These are phyloP conservation scores for Gracilaria vermiculophylla DNA, from an alignment of 23 red algal genomes.

Conservation along the genomic window DNA sequence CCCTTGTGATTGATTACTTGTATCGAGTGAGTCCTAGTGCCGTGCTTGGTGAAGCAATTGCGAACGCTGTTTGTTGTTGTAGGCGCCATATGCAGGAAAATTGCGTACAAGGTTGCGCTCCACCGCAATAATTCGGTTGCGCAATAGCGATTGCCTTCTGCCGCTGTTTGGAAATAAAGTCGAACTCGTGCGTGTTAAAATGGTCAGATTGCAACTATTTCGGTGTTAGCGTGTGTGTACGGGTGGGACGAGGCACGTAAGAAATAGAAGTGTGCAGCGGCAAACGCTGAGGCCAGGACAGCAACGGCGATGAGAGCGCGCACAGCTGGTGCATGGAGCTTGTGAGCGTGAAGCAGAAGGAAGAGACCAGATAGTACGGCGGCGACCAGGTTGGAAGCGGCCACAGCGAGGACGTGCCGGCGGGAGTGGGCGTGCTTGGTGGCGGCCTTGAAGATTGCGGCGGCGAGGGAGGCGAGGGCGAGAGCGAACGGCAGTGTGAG, in stretches of 20 bases:
- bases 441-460: conserved; percentile 16
- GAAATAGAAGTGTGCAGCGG: not conserved
- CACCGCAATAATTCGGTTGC: not conserved
- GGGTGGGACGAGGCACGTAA: not conserved
- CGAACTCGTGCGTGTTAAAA: too few species aligned
- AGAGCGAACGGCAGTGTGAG: not conserved
- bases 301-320: not conserved
- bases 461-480: conserved; percentile 9
- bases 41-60: too few species aligned
- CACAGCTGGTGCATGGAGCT: not conserved
- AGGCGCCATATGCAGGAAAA: too few species aligned
- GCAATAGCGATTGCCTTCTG: not conserved
- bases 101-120: too few species aligned
- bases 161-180: not conserved
- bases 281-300: not conserved
- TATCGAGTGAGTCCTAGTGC: too few species aligned
- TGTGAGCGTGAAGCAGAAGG: not conserved
- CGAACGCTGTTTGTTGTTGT: too few species aligned
- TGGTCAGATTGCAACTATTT: conserved; percentile 3
- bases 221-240: not conserved
- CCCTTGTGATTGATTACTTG: too few species aligned
- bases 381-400: not conserved
- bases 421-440: not conserved
- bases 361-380: not conserved
- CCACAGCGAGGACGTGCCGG: not conserved